Base-by-base conservation (phyloP, 2,329 filamentous ascomycete genomes). In the Penicillium sp. region DNA sequence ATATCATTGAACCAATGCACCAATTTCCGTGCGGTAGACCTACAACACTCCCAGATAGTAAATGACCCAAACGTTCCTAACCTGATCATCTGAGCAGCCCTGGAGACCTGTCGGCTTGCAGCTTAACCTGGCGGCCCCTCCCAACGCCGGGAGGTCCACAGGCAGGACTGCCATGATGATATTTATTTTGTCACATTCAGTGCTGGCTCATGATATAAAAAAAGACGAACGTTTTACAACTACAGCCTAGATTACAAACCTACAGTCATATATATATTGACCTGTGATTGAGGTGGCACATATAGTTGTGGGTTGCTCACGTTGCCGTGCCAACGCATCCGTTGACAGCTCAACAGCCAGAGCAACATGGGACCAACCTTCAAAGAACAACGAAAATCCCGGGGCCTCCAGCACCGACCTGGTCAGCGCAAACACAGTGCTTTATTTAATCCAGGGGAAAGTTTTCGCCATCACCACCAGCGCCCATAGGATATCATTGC, bases 301-400 rank as follows among this genome's bases (percentile, higher is more conserved):
- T 15, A 3, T 5, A 21, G 13, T 15, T 29, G 39, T 19, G 17
- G 26, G 40, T 22, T 41, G 13, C 37, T n/a, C 19, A 17, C 28
- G 45, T 47, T 47, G 45, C 45, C 37, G 38, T 42, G 45, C 45
- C 45, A 47, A 47, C 45, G 45, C 4, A 33, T n/a, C 21, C 45
- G 45, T 47, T 47, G 45, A 47, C 45, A 47, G 28, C 35, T 40
- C 12, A 41, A 44, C 35, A 46, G 21, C 26, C 22, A 12, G 43
- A 7, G 33, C 32, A 45, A 28, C 35, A 41, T 31, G 5, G 33
- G n/a, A 26, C 31, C 21, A 34, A 31, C 44, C 17, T 32, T 43
- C n/a, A 45, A 38, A 15, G 28, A 41, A 34, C 37, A 46, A 38
- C 19, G 3, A 34, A 43, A 33, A 43, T 4, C 29, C 10, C 15